phyloP scores from a whole-genome alignment of 176 grass and related monocot species.

The Pontederia paniculata region DNA sequence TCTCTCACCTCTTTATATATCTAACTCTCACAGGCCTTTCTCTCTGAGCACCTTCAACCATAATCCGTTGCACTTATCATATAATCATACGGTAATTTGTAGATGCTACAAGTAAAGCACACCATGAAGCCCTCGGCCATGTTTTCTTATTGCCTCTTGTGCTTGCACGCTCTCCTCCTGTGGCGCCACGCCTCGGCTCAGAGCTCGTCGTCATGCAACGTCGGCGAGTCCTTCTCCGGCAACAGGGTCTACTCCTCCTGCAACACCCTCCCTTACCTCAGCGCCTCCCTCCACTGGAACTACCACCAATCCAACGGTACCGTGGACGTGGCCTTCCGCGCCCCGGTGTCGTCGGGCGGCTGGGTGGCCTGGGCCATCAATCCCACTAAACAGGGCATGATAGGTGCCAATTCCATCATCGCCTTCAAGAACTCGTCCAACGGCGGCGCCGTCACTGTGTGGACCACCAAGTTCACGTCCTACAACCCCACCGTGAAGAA shows the following conservation, averaged over 20 bases:
- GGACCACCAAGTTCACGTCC: constrained; percentile 18
- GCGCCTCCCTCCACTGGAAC: constrained; percentile 66
- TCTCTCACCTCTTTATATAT: too few species aligned
- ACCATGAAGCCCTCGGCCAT: too few species aligned
- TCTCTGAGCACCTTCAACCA: too few species aligned
- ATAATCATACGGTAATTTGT: too few species aligned
- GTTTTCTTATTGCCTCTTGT: too few species aligned
- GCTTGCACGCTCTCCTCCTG: too few species aligned
- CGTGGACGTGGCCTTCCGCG: constrained; percentile 56
- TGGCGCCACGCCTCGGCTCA: too few species aligned
- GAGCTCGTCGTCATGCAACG: constrained; percentile 10
- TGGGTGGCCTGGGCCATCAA: constrained; percentile 97
- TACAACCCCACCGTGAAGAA: neutral
- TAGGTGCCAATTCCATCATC: constrained; percentile 41
- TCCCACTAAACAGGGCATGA: constrained; percentile 17
- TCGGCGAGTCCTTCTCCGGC: constrained; percentile 29
- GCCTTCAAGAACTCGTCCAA: constrained; percentile 29
- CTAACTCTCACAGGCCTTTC: too few species aligned
- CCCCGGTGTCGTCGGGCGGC: constrained; percentile 2
- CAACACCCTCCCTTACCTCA: constrained; percentile 34
- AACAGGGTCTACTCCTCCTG: constrained; percentile 35
- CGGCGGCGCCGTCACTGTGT: constrained; percentile 29
- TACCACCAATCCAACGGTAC: constrained; percentile 62
- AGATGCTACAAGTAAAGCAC: too few species aligned
- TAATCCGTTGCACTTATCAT: too few species aligned